Conservation (phyloP, 2,329 filamentous ascomycete species). For the Fusarium mangiferae region DNA sequence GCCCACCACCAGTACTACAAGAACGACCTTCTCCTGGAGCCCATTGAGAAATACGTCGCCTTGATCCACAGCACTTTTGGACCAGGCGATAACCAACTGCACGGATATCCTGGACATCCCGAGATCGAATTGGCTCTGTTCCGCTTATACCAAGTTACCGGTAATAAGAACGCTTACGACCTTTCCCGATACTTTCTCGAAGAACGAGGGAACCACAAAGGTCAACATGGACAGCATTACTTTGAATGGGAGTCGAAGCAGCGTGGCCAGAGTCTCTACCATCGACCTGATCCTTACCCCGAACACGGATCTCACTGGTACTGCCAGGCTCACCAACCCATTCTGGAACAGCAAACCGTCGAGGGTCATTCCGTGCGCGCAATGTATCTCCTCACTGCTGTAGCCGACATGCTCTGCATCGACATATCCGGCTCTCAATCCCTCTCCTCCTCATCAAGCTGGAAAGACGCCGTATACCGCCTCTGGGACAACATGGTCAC, state of each 20-base stretch:
- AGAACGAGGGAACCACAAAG: slow-evolving; percentile 66
- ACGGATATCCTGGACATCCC: slow-evolving; percentile 65
- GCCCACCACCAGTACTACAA: slow-evolving; percentile 63
- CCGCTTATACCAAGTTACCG: slow-evolving; percentile 51
- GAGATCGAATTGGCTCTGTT: slow-evolving; percentile 61
- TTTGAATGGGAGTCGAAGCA: slow-evolving; percentile 64
- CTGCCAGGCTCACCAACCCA: slow-evolving; percentile 66
- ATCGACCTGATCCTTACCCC: slow-evolving; percentile 60
- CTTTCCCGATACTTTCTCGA: slow-evolving; percentile 67
- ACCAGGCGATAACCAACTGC: slow-evolving; percentile 59
- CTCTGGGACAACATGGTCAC: slow-evolving; percentile 70
- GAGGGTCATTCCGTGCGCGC: slow-evolving; percentile 70
- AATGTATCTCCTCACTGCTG: slow-evolving; percentile 69
- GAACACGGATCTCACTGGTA: slow-evolving; percentile 58
- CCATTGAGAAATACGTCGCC: slow-evolving; percentile 50
- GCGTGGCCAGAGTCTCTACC: slow-evolving; percentile 60
- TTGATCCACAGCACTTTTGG: slow-evolving; percentile 62
- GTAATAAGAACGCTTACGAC: slow-evolving; percentile 51
- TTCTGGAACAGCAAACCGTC: slow-evolving; percentile 51
- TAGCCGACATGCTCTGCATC: slow-evolving; percentile 59
- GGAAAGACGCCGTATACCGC: slow-evolving; percentile 53
- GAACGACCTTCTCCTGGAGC: slow-evolving; percentile 59
- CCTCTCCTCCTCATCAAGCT: slow-evolving; percentile 37
- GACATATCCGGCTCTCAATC: background rate
- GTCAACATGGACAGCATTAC: slow-evolving; percentile 61